Base-by-base conservation (phyloP, 768 basidiomycete genomes). In the Mycena belliarum region DNA sequence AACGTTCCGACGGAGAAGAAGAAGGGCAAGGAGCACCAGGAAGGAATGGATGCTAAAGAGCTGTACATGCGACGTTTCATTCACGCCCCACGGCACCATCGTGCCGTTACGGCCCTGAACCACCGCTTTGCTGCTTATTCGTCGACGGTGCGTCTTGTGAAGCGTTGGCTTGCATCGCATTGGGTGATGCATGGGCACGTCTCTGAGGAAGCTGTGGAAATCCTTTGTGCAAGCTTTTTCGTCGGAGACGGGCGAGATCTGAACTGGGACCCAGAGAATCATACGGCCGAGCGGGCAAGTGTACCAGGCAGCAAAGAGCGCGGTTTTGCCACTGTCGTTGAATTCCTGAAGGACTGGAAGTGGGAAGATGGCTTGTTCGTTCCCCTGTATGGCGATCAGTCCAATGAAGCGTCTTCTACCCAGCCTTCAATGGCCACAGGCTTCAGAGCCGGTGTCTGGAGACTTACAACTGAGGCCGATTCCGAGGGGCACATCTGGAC, bases 141-240 rank as follows among this genome's bases (percentile, higher is more conserved):
- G 3, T 85, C 89, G 10, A 94, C 95, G 0, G 89, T 92, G 16
- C 81, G 97, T 37, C 79, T 98, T 16, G 82, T 91, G 49, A 96
- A 98, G 75, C 83, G 96, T 41, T 99, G 97, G 97, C 76, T 98
- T 52, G 85, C 91, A 0, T 77, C 89, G 8, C 97, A 99, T 68
- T 93, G 91, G 88, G 80, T 97, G 55, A 80, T 98, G 32, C 78
- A 82, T 5, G 72, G 79, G 0, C 89, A 93, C 63, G 76, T 98
- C 51, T 79, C 81, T 7, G 82, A 85, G 57, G 93, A 98, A 69
- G 86, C 83, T 0, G 82, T 92, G 33, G 97, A 99, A 71, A 75
- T 98, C 18, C 70, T 99, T 40, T 93, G 91, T 70, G 91, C 93
- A 0, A 75, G 76, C 32, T 77, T 90, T 16, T 98, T 95, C 68